Conservation (phyloP, 768 basidiomycete genomes). For the Lactifluus rugatus region DNA sequence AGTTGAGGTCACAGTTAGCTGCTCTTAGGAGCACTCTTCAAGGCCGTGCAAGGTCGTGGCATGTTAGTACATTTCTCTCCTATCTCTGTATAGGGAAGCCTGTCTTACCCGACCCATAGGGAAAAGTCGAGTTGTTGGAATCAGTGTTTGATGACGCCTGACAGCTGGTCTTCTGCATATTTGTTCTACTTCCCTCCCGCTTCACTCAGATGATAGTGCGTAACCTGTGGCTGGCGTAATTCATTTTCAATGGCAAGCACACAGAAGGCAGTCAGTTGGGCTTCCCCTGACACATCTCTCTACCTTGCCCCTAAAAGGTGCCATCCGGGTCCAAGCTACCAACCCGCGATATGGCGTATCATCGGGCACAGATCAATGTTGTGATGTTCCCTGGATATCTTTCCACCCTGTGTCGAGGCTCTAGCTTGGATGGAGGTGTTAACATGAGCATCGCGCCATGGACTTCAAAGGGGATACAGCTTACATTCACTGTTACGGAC, state of each 20-base stretch:
- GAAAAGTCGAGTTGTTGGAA: conserved; percentile 53
- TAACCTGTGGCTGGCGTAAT: not conserved
- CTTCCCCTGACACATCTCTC: not conserved
- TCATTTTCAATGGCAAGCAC: not conserved
- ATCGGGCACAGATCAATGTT: conserved; percentile 53
- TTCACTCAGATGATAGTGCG: not conserved
- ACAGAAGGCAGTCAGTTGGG: conserved; percentile 16
- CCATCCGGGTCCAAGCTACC: conserved; percentile 50
- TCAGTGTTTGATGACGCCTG: conserved; percentile 57
- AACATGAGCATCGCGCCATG: not conserved
- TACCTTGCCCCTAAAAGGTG: conserved; percentile 66
- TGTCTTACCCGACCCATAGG: conserved; percentile 27
- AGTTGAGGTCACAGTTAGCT: conserved; percentile 63
- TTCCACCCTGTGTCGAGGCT: not conserved
- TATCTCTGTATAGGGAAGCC: not conserved
- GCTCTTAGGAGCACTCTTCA: conserved; percentile 30
- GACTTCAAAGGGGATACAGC: conserved; percentile 4
- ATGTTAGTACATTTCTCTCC: conserved; percentile 7
- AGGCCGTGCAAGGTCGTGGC: conserved; percentile 18
- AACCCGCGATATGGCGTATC: conserved; percentile 61
- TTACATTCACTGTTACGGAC: not conserved
- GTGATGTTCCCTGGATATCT: not conserved
- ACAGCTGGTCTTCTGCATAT: conserved; percentile 23
- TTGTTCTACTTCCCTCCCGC: not conserved
- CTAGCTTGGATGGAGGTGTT: not conserved